phyloP scores from a whole-genome alignment of 2,329 filamentous ascomycete genomes.

The Fusarium incarnatum region DNA sequence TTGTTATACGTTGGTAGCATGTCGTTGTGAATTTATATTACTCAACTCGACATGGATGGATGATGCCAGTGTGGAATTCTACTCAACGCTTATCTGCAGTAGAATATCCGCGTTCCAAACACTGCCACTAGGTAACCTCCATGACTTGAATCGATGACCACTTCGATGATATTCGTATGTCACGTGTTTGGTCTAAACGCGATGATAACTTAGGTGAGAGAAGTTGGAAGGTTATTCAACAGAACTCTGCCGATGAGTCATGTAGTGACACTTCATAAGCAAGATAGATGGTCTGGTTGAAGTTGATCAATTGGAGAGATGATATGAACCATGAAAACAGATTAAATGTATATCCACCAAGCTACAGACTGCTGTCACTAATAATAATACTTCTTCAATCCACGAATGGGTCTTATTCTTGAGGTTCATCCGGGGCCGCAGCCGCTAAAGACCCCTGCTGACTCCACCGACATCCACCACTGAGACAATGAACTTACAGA shows the following conservation, averaged over 20 bases:
- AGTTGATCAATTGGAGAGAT: not conserved
- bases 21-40: not conserved
- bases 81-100: not conserved
- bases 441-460: constrained; percentile 10
- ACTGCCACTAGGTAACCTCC: not conserved
- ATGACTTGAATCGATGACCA: not conserved
- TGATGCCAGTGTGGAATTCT: constrained; percentile 1
- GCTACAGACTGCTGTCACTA: not conserved
- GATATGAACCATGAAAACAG: not conserved
- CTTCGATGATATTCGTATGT: not conserved
- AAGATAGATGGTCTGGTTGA: not conserved
- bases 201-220: not conserved
- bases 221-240: not conserved
- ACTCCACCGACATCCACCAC: not conserved
- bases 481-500: not conserved
- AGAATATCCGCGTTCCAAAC: not conserved
- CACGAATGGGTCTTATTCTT: not conserved
- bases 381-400: not conserved
- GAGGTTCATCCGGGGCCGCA: not conserved
- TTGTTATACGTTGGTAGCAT: not conserved
- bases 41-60: not conserved
- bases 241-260: not conserved
- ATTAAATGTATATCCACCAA: not conserved
- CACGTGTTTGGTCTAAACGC: not conserved
- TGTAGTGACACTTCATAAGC: not conserved